phyloP scores from a whole-genome alignment of 306 rosid genomes.

The Datisca glomerata region DNA sequence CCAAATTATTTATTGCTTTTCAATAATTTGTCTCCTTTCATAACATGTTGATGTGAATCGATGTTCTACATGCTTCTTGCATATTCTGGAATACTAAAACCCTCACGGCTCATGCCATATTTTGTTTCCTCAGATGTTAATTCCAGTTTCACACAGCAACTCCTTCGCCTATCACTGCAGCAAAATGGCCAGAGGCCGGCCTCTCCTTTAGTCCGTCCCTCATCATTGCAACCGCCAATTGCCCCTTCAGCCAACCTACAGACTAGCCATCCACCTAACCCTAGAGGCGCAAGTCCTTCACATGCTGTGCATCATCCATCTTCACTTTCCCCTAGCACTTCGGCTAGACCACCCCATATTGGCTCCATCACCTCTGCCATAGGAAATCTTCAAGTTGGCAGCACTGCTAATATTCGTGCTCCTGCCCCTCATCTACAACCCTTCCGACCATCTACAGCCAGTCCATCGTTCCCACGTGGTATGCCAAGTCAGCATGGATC shows the following conservation, averaged over 20 bases:
- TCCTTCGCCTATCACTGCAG: conserved; percentile 19
- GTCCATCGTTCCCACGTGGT: conserved; percentile 9
- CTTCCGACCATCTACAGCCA: conserved; percentile 35
- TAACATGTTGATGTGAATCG: too few relatives aligned
- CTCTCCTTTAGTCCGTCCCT: conserved; percentile 16
- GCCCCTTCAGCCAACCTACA: conserved; percentile 22
- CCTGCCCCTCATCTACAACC: conserved; percentile 73
- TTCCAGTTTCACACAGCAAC: conserved; percentile 24
- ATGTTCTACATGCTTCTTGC: too few relatives aligned
- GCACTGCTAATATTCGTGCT: conserved; percentile 38
- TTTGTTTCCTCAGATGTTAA: conserved; percentile 41
- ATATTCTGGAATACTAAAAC: too few relatives aligned
- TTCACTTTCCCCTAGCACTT: conserved; percentile 15
- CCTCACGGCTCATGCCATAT: too few relatives aligned
- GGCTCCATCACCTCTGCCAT: conserved; percentile 25
- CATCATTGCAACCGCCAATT: neutral
- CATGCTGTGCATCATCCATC: conserved; percentile 19
- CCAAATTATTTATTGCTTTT: too few relatives aligned
- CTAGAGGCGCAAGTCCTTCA: conserved; percentile 10
- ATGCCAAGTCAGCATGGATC: conserved; percentile 30
- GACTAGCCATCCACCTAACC: neutral
- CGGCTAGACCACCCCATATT: conserved; percentile 29
- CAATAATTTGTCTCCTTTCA: too few relatives aligned
- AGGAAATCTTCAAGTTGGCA: conserved; percentile 27
- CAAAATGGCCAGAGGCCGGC: conserved; percentile 24